A percentile compares a stretch with the other conserved stretches of the same genome.
Conservation (phyloP, 805 yeast genomes). For the Monosporozyma yasuniensis region DNA sequence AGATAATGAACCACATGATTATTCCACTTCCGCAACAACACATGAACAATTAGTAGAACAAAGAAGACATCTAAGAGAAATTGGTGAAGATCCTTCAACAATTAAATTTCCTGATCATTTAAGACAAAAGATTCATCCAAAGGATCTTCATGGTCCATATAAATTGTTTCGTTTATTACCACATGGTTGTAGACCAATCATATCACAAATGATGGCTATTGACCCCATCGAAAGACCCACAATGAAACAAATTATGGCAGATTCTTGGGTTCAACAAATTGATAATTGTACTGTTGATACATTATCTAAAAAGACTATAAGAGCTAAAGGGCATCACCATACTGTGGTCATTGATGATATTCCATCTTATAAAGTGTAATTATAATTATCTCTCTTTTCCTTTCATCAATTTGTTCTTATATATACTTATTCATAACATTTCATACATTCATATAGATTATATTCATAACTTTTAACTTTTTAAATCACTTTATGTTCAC, state of each 20-base stretch:
- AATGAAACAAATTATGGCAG: conserved; percentile 52
- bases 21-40: conserved; percentile 56
- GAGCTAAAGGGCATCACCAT: conserved; percentile 43
- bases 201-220: conserved; percentile 53
- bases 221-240: conserved; percentile 57
- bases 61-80: conserved; percentile 16
- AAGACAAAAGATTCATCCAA: conserved; percentile 19
- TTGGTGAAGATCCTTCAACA: conserved; percentile 41
- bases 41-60: conserved; percentile 56
- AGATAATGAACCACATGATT: conserved; percentile 73
- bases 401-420: background rate
- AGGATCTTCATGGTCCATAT: conserved; percentile 69
- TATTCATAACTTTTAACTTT: too few relatives aligned
- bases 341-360: conserved; percentile 40
- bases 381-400: background rate
- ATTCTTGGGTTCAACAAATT: conserved; percentile 62
- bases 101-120: conserved; percentile 23
- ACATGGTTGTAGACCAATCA: conserved; percentile 70
- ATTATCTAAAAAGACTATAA: conserved; percentile 31
- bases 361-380: conserved; percentile 15
- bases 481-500: background rate
- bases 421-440: background rate
- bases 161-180: conserved; percentile 71
- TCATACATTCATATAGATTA: background rate
- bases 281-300: conserved; percentile 46